These are phyloP conservation scores for Paramecium tetraurelia DNA, from an alignment of 73 alveolate genomes.

Conservation along the genomic window DNA sequence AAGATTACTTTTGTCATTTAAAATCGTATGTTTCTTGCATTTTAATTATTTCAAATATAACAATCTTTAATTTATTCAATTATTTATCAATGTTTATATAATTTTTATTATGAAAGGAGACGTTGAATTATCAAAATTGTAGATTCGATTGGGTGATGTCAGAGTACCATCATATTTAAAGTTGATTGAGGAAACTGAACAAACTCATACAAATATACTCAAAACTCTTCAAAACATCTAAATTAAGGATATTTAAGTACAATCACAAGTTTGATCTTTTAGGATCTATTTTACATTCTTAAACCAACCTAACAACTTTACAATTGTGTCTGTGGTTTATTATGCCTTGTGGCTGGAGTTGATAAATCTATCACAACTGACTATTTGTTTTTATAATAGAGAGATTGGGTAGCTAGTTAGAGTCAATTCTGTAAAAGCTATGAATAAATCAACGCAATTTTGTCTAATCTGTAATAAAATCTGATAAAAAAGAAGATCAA, in stretches of 20 bases:
- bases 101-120: neutral
- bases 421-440: neutral
- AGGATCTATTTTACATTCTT: conserved; percentile 12
- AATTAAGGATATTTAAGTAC: neutral
- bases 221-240: neutral
- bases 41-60: too few species aligned
- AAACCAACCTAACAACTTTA: conserved; percentile 9
- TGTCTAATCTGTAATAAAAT: neutral
- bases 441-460: neutral
- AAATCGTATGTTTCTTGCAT: too few species aligned
- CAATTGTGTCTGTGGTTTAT: conserved; percentile 10
- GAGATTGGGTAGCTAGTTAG: conserved; percentile 23
- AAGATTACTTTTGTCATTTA: too few species aligned
- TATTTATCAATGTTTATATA: neutral
- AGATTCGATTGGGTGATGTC: neutral
- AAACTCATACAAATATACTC: neutral
- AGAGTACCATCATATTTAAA: neutral
- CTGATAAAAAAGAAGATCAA: neutral
- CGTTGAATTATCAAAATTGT: neutral
- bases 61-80: neutral
- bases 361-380: conserved; percentile 25
- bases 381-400: neutral
- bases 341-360: conserved; percentile 10
- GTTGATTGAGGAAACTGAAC: neutral
- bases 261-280: neutral